Conservation (phyloP, 768 basidiomycete genomes). For the Psilocybe cyanescens region DNA sequence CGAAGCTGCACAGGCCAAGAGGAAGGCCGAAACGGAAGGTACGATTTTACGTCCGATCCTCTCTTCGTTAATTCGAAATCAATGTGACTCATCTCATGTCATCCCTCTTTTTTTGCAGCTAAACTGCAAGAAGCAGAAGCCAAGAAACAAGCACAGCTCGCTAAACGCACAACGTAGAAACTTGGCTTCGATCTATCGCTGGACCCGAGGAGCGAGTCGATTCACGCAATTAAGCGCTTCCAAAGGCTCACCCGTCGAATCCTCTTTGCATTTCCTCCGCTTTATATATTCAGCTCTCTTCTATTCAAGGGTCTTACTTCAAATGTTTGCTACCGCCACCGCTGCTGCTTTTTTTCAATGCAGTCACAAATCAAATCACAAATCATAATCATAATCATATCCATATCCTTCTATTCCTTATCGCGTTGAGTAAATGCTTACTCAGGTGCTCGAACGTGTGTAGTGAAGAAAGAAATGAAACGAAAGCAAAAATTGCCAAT, state of each 20-base stretch:
- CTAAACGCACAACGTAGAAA: conserved; percentile 19
- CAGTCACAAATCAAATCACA: not conserved
- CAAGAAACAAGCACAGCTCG: conserved; percentile 54
- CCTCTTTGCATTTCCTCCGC: too few relatives aligned
- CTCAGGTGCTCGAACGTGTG: not conserved
- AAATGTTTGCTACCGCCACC: too few relatives aligned
- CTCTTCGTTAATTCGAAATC: not conserved
- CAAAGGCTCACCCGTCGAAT: too few relatives aligned
- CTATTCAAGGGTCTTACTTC: too few relatives aligned
- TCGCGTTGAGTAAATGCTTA: too few relatives aligned
- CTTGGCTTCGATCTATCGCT: not conserved
- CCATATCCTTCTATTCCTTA: not conserved
- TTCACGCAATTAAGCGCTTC: too few relatives aligned
- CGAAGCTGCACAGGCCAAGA: conserved; percentile 84
- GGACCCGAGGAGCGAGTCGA: too few relatives aligned
- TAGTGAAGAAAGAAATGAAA: not conserved
- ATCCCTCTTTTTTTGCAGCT: conserved; percentile 39
- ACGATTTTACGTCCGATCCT: conserved; percentile 12
- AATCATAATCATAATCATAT: not conserved
- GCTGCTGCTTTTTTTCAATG: not conserved
- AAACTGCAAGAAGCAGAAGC: conserved; percentile 67
- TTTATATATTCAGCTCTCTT: too few relatives aligned
- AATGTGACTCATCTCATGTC: too few relatives aligned
- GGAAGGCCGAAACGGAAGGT: conserved; percentile 91
- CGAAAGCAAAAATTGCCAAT: not conserved